Percentiles rank a stretch among this genome's conserved stretches.
These are phyloP conservation scores for Rhizopogon vinicolor DNA, from an alignment of 768 basidiomycete genomes.

Conservation along the genomic window DNA sequence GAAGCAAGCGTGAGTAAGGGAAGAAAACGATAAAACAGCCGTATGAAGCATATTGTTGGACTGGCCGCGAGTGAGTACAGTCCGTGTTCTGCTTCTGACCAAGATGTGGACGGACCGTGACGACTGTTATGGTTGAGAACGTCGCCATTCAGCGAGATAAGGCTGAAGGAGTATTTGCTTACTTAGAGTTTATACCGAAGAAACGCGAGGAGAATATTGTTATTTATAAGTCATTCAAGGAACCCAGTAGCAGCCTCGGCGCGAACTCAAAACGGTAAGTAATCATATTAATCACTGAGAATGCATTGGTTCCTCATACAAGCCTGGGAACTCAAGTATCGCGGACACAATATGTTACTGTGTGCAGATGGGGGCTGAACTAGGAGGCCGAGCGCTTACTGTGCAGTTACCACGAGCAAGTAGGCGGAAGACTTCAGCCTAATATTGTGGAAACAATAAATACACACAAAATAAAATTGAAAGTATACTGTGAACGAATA, in stretches of 20 bases:
- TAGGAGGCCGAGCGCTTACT: not conserved
- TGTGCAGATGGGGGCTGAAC: not conserved
- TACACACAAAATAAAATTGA: not conserved
- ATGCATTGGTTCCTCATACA: not conserved
- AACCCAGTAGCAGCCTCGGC: not conserved
- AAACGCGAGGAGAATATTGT: not conserved
- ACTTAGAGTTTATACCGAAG: not conserved
- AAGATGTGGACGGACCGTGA: not conserved
- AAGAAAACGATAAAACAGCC: not conserved
- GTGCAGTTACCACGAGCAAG: not conserved
- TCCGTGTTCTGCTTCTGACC: not conserved
- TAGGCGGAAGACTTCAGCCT: not conserved
- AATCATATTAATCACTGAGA: not conserved
- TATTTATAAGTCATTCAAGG: not conserved
- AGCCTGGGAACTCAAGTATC: not conserved
- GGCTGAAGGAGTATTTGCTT: not conserved
- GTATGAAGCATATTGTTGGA: not conserved
- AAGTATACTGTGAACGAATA: not conserved
- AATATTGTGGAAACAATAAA: not conserved
- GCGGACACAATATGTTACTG: too few relatives aligned
- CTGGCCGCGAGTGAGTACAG: not conserved
- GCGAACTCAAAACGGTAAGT: not conserved
- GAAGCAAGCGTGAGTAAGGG: constrained; percentile 3
- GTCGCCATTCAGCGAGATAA: not conserved
- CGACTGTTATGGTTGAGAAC: not conserved